These are phyloP conservation scores for Drechslera avenae DNA, from an alignment of 2,329 filamentous ascomycete genomes.

Conservation along the genomic window DNA sequence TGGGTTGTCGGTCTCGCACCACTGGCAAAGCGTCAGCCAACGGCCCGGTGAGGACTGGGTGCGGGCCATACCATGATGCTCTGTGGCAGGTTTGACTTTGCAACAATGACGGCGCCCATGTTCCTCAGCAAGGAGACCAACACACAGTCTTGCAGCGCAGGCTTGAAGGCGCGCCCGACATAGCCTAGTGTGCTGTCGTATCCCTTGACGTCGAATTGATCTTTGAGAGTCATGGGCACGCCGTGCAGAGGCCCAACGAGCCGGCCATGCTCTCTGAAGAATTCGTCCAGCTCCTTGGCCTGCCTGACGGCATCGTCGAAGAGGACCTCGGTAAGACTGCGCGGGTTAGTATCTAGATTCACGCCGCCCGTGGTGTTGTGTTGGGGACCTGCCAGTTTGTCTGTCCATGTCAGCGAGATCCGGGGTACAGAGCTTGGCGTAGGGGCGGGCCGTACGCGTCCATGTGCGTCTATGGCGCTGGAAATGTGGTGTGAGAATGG, in stretches of 20 bases:
- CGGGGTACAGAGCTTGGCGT: not conserved
- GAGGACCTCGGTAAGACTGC: slow-evolving; percentile 55
- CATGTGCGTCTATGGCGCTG: slow-evolving; percentile 41
- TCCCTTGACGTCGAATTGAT: slow-evolving; percentile 57
- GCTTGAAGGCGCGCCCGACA: slow-evolving; percentile 64
- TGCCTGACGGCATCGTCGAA: slow-evolving; percentile 51
- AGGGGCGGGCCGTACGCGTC: slow-evolving; percentile 28
- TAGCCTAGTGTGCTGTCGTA: slow-evolving; percentile 62
- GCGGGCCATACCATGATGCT: slow-evolving; percentile 55
- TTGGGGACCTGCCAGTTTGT: slow-evolving; percentile 50
- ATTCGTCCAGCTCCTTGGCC: slow-evolving; percentile 51
- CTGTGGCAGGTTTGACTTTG: slow-evolving; percentile 61
- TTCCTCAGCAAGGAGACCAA: slow-evolving; percentile 64
- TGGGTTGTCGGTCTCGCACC: slow-evolving; percentile 66
- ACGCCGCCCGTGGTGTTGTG: slow-evolving; percentile 48
- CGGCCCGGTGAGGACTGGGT: not conserved
- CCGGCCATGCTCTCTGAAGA: slow-evolving; percentile 42
- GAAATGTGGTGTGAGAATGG: slow-evolving; percentile 44
- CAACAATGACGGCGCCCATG: slow-evolving; percentile 55
- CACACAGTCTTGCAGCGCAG: slow-evolving; percentile 56
- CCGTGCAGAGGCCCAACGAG: slow-evolving; percentile 56
- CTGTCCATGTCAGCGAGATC: slow-evolving; percentile 47
- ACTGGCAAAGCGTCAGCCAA: slow-evolving; percentile 49
- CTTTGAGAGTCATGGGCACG: slow-evolving; percentile 55
- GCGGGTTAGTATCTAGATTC: slow-evolving; percentile 49